Base-by-base conservation (phyloP, 345 rosid genomes). In the Linum tenue region DNA sequence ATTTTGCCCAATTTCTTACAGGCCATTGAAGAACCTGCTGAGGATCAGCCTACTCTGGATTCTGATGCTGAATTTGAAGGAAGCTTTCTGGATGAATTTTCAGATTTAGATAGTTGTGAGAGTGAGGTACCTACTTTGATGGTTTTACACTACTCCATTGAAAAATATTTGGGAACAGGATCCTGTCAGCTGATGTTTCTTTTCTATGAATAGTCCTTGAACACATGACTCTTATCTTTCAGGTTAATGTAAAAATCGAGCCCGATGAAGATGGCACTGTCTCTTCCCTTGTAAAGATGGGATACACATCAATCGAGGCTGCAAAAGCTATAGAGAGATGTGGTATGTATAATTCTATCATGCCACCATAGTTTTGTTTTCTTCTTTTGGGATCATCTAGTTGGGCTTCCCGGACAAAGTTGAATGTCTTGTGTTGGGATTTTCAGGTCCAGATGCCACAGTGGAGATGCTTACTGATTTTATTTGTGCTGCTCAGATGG, bases 251-350 rank as follows among this genome's bases (percentile, higher is more conserved):
- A 16, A 75, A 80, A 72, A 63, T 67, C 37, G 73, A 68, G 17
- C 73, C 83, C 44, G 84, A 70, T 17, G 76, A 72, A 66, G 78
- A 76, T 40, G 41, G 57, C 40, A 79, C 71, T 39, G 70, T 90
- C 57, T 37, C 62, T 53, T 76, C 69, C 65, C 78, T 90, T 69
- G 75, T 63, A 15, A 78, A 64, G 59, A 88, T 92, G 98, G 98
- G 96, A 14, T 92, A 85, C 76, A 56, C 83, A 2, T 62, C 44
- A 63, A 75, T 72, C 5, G 97, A 90, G 70, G 97, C 83, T 63
- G 70, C 84, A 70, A 67, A 81, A 69, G 97, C 97, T 67, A 50
- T 88, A 72, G 83, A 86, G 80, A 88, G 96, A 90, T 90, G 98
- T 53, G 98, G 98, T 92, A 53, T 5, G 77, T 69, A 48, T 67